phyloP scores from a whole-genome alignment of 495 filamentous ascomycete genomes.

The Aspergillus sparsus region DNA sequence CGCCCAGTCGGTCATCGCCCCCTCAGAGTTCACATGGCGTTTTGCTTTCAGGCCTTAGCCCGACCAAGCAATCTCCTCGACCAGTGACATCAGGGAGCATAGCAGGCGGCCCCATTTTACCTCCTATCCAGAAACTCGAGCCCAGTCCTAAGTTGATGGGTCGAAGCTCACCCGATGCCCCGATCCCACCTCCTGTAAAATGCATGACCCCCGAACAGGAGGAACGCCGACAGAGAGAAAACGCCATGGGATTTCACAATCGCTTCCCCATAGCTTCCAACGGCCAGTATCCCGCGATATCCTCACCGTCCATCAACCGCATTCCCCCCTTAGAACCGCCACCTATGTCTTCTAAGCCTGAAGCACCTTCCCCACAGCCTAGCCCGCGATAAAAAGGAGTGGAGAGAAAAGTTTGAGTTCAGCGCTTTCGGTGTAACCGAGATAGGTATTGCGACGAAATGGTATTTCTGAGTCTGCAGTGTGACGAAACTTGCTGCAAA shows the following conservation, averaged over 20 bases:
- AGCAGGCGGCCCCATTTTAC: slow-evolving; percentile 48
- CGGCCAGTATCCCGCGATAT: slow-evolving; percentile 33
- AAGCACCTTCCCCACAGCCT: slow-evolving; percentile 16
- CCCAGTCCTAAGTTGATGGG: slow-evolving; percentile 54
- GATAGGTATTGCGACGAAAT: too few species aligned
- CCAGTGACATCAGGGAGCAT: slow-evolving; percentile 50
- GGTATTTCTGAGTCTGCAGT: too few species aligned
- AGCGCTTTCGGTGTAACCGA: too few species aligned
- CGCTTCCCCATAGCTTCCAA: slow-evolving; percentile 27
- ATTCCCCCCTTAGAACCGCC: slow-evolving; percentile 40
- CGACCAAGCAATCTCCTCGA: slow-evolving; percentile 68
- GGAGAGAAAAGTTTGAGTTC: too few species aligned
- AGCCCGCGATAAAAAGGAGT: background rate
- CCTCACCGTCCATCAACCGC: slow-evolving; percentile 43
- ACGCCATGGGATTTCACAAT: slow-evolving; percentile 34
- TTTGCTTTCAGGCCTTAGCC: slow-evolving; percentile 66
- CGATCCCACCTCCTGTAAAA: slow-evolving; percentile 49
- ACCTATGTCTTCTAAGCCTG: slow-evolving; percentile 31
- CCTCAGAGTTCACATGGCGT: slow-evolving; percentile 56
- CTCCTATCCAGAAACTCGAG: slow-evolving; percentile 50
- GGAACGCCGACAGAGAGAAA: slow-evolving; percentile 45
- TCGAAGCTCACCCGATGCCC: slow-evolving; percentile 49
- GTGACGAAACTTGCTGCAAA: too few species aligned
- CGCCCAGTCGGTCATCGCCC: slow-evolving; percentile 44
- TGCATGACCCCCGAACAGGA: slow-evolving; percentile 53